Evolutionary conservation across 805 yeast genomes (phyloP).

Genomic region (Ogataea nakhonphanomensis): DNA sequence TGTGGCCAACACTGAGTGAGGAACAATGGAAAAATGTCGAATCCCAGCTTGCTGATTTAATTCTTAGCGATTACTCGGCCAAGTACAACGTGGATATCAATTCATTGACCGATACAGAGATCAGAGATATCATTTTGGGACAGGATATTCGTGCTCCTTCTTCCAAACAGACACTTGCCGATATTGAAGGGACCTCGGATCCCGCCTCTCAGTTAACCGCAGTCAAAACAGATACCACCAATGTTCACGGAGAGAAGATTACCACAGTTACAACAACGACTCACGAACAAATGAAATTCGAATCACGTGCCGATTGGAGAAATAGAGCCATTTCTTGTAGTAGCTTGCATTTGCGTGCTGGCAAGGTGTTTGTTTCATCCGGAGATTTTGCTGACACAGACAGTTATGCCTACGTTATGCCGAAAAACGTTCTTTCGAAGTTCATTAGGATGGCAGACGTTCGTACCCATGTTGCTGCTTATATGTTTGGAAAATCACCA

Average conservation of each 20-base stretch:
- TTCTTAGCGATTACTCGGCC: slow-evolving; percentile 78
- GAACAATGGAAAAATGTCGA: slow-evolving; percentile 94
- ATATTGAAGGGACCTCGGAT: slow-evolving; percentile 52
- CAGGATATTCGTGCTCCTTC: slow-evolving; percentile 93
- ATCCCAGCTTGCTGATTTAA: slow-evolving; percentile 80
- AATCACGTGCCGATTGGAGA: slow-evolving; percentile 90
- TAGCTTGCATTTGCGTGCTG: slow-evolving; percentile 67
- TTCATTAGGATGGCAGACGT: slow-evolving; percentile 79
- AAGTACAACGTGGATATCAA: slow-evolving; percentile 83
- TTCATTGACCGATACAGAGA: slow-evolving; percentile 87
- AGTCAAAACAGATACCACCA: slow-evolving; percentile 75
- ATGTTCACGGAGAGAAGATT: slow-evolving; percentile 95
- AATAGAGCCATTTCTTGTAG: slow-evolving; percentile 76
- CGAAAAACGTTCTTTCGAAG: slow-evolving; percentile 73
- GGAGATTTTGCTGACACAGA: slow-evolving; percentile 55
- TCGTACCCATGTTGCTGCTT: slow-evolving; percentile 78
- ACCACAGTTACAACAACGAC: slow-evolving; percentile 88
- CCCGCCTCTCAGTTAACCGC: slow-evolving; percentile 58
- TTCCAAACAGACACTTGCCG: slow-evolving; percentile 76
- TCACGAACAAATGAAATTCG: slow-evolving; percentile 80
- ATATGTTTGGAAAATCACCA: slow-evolving; percentile 77
- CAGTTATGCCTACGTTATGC: slow-evolving; percentile 69
- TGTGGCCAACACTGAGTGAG: slow-evolving; percentile 89
- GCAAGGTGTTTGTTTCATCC: slow-evolving; percentile 68
- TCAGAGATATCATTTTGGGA: slow-evolving; percentile 89